These are phyloP conservation scores for Trichoderma parareesei DNA, from an alignment of 495 filamentous ascomycete species.

Conservation along the genomic window DNA sequence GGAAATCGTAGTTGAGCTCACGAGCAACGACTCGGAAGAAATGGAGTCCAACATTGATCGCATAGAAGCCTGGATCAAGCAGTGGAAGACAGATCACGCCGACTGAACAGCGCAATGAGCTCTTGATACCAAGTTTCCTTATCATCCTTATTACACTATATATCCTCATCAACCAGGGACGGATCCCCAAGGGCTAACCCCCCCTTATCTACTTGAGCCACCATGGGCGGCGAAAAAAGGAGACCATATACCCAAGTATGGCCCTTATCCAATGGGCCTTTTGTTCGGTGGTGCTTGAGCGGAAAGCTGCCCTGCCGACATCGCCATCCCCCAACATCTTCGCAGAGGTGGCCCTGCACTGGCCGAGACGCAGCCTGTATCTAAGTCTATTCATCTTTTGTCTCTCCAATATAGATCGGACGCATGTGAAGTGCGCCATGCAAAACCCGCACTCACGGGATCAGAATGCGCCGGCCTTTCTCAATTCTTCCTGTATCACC, in stretches of 20 bases:
- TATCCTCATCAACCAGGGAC: too few relatives aligned
- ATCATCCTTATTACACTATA: too few relatives aligned
- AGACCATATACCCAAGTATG: too few relatives aligned
- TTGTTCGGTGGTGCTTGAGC: too few relatives aligned
- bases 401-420: not conserved
- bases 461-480: not conserved
- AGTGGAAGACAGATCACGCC: slow-evolving; percentile 60
- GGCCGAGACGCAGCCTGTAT: not conserved
- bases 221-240: too few relatives aligned
- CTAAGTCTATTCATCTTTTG: not conserved
- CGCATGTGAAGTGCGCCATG: not conserved
- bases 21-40: slow-evolving; percentile 71
- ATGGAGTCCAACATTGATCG: slow-evolving; percentile 81
- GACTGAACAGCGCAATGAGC: not conserved
- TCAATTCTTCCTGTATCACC: slow-evolving; percentile 10
- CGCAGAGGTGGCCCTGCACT: not conserved
- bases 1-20: slow-evolving; percentile 84
- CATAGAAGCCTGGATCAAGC: slow-evolving; percentile 70
- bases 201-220: too few relatives aligned
- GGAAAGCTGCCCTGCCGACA: too few relatives aligned
- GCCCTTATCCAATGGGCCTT: too few relatives aligned
- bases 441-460: not conserved
- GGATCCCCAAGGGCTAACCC: too few relatives aligned
- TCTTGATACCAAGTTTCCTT: not conserved
- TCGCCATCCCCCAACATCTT: not conserved